A percentile compares a stretch with the other conserved stretches of the same genome.
phyloP scores from a whole-genome alignment of 202 grass and related monocot genomes.

The Musa balbisiana region DNA sequence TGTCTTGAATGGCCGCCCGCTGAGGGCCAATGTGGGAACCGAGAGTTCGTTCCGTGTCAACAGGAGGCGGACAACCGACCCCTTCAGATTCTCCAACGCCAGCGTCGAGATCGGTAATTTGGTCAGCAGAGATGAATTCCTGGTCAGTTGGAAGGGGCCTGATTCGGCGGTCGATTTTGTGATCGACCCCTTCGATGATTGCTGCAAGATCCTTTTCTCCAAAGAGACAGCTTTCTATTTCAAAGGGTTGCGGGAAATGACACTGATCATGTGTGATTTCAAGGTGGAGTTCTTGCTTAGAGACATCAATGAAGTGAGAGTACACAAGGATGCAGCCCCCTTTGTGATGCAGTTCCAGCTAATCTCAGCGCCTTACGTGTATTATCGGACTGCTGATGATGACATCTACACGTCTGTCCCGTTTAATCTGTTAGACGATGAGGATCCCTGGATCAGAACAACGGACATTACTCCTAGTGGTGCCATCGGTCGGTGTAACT shows the following conservation, averaged over 20 bases:
- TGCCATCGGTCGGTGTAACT: constrained; percentile 48
- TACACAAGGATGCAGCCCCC: constrained; percentile 24
- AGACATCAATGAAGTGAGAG: constrained; percentile 42
- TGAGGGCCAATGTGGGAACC: constrained; percentile 26
- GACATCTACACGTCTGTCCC: constrained; percentile 59
- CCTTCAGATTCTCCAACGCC: constrained; percentile 56
- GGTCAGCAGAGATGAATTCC: constrained; percentile 33
- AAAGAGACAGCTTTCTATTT: constrained; percentile 52
- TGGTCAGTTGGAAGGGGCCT: constrained; percentile 50
- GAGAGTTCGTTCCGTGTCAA: constrained; percentile 28
- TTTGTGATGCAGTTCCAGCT: constrained; percentile 51
- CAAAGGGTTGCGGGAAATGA: constrained; percentile 21
- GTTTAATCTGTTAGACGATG: constrained; percentile 60
- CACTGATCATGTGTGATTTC: constrained; percentile 52
- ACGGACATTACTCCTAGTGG: constrained; percentile 57
- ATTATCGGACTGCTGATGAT: constrained; percentile 76
- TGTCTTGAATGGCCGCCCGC: constrained; percentile 26
- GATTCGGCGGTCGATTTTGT: constrained; percentile 37
- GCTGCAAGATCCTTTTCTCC: constrained; percentile 52
- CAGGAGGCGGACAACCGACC: constrained; percentile 33
- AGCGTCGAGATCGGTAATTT: constrained; percentile 51
- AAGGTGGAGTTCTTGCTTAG: constrained; percentile 60
- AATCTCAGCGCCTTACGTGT: constrained; percentile 29
- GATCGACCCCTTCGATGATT: constrained; percentile 65
- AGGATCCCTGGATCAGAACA: constrained; percentile 84